phyloP scores from a whole-genome alignment of 2,329 filamentous ascomycete genomes.

The Fusarium sp. region DNA sequence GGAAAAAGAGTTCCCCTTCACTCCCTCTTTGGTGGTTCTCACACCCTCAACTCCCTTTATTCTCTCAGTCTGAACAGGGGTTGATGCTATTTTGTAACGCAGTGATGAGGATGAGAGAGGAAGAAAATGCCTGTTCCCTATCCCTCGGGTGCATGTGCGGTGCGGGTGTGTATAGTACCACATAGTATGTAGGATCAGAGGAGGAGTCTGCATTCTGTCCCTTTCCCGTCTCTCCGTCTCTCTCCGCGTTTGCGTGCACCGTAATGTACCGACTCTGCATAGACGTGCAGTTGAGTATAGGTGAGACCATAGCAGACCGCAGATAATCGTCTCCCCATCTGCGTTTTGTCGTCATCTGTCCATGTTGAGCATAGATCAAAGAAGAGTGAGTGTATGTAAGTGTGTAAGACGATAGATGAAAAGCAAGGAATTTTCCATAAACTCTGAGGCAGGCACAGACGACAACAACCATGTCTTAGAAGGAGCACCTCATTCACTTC shows the following conservation, averaged over 20 bases:
- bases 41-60: constrained; percentile 32
- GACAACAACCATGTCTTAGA: constrained; percentile 6
- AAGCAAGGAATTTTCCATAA: neutral
- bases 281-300: neutral
- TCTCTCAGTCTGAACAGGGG: constrained; percentile 28
- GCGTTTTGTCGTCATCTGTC: constrained; percentile 29
- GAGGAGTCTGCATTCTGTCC: neutral
- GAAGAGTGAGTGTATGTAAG: neutral
- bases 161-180: neutral
- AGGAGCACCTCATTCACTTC: constrained; percentile 29
- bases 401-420: neutral
- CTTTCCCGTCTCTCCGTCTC: constrained; percentile 29
- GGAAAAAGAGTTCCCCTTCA: constrained; percentile 12
- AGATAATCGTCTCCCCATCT: constrained; percentile 3
- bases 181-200: neutral
- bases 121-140: constrained; percentile 28
- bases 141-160: constrained; percentile 5
- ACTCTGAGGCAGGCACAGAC: constrained; percentile 16
- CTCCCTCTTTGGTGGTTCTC: constrained; percentile 15
- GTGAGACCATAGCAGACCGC: neutral
- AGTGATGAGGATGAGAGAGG: constrained; percentile 13
- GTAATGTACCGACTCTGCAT: constrained; percentile 35
- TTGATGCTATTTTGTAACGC: constrained; percentile 27
- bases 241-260: constrained; percentile 33
- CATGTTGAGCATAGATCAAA: constrained; percentile 3